Conservation (phyloP, 208 protist species). For the Acanthamoeba royreba region DNA sequence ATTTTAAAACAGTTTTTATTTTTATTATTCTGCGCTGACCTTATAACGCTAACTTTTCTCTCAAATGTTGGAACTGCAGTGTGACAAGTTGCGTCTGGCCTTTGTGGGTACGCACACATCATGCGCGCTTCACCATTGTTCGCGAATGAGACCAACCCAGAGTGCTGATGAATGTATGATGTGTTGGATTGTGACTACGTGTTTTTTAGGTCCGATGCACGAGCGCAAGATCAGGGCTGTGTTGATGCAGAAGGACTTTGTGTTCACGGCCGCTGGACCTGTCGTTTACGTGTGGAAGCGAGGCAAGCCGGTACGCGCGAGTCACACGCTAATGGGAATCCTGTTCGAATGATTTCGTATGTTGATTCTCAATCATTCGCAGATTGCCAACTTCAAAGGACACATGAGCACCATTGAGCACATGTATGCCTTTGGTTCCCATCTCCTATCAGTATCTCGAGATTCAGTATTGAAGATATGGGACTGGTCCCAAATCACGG, state of each 20-base stretch:
- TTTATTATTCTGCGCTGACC: too few relatives aligned
- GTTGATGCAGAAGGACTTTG: neutral
- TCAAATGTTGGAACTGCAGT: neutral
- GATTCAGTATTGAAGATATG: neutral
- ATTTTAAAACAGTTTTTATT: too few relatives aligned
- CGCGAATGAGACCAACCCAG: neutral
- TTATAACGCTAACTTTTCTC: neutral
- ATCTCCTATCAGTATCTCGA: neutral
- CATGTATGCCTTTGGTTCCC: neutral
- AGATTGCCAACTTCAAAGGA: neutral
- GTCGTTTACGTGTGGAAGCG: slow-evolving; percentile 8
- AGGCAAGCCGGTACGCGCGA: neutral
- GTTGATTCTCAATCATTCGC: neutral
- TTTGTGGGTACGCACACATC: neutral
- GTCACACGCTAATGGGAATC: neutral
- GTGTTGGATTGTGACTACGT: neutral
- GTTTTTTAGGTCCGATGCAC: neutral
- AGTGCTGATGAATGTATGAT: neutral
- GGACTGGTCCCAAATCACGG: neutral
- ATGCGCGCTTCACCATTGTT: neutral
- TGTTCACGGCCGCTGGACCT: neutral
- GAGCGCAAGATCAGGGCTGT: neutral
- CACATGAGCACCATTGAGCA: neutral
- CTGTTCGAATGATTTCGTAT: neutral
- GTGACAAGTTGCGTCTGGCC: neutral